Percentiles rank a stretch among this genome's conserved stretches.
Evolutionary conservation across 176 grass and related monocot genomes (phyloP).

Genomic region (Rhynchospora pubera): DNA sequence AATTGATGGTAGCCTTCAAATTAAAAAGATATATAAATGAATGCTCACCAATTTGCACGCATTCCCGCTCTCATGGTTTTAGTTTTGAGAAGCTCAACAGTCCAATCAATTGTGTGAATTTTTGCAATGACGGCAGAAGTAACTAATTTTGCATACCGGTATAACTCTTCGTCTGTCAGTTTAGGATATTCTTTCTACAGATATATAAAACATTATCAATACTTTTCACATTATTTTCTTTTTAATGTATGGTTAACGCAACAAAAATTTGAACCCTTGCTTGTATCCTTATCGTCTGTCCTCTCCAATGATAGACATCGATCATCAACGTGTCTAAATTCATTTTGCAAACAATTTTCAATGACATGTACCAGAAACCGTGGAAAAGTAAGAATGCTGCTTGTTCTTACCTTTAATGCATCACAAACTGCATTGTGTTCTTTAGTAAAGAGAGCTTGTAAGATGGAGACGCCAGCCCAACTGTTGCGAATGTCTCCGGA

Average conservation of each 20-base stretch:
- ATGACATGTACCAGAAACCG: neutral
- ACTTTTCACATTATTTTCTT: too few relatives aligned
- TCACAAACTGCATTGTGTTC: constrained; percentile 64
- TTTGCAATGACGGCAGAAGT: constrained; percentile 62
- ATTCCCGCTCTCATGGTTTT: constrained; percentile 36
- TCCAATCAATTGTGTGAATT: constrained; percentile 68
- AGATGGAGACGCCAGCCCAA: constrained; percentile 50
- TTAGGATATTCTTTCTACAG: constrained; percentile 32
- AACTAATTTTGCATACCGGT: constrained; percentile 37
- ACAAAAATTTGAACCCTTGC: neutral
- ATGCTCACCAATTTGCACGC: constrained; percentile 44
- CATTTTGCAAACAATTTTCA: too few relatives aligned
- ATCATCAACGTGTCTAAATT: too few relatives aligned
- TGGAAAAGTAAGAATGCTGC: neutral
- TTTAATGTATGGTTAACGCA: too few relatives aligned
- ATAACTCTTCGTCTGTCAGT: constrained; percentile 40
- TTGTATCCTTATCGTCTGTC: neutral
- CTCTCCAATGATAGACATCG: too few relatives aligned
- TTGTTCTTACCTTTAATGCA: constrained; percentile 37
- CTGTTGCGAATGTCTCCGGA: constrained; percentile 44
- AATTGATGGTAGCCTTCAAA: too few relatives aligned
- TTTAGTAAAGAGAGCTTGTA: constrained; percentile 52
- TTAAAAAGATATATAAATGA: too few relatives aligned
- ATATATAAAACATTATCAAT: constrained; percentile 4
- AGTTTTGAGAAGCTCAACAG: constrained; percentile 54